Evolutionary conservation across 352 stramenopile genomes (phyloP).

Genomic region (Achlya hypogyna): DNA sequence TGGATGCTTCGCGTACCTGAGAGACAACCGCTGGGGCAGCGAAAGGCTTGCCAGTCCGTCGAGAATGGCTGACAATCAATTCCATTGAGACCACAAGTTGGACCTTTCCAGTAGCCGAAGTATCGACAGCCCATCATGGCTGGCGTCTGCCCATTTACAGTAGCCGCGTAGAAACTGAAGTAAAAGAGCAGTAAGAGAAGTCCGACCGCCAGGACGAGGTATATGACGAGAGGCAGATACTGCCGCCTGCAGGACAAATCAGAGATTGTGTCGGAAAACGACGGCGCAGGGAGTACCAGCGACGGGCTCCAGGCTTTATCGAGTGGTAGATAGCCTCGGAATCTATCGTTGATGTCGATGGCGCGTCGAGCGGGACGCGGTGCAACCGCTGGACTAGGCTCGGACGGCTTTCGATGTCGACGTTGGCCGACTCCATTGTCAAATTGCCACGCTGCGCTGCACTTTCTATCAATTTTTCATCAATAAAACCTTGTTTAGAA

Average conservation of each 20-base stretch:
- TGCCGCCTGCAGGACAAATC: background rate
- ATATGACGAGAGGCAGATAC: constrained; percentile 35
- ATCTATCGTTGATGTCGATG: background rate
- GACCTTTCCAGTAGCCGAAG: constrained; percentile 41
- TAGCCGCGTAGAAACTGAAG: constrained; percentile 65
- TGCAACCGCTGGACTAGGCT: background rate
- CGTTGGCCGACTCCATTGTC: background rate
- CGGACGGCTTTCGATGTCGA: background rate
- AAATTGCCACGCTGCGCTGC: too few species aligned
- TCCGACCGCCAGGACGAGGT: constrained; percentile 32
- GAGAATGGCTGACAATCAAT: constrained; percentile 54
- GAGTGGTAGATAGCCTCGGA: background rate
- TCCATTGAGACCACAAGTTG: constrained; percentile 49
- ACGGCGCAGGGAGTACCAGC: background rate
- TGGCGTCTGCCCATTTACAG: constrained; percentile 26
- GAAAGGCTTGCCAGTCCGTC: constrained; percentile 48
- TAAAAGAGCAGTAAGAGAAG: constrained; percentile 55
- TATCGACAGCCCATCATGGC: constrained; percentile 59
- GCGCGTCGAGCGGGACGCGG: background rate
- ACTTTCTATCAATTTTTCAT: too few species aligned
- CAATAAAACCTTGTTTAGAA: too few species aligned
- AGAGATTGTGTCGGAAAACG: background rate
- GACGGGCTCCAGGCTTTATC: background rate
- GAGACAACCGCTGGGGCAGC: constrained; percentile 57
- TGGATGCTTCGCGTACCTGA: constrained; percentile 37